Conservation (phyloP, 805 yeast genomes). For the Kodamaea jinghongensis region DNA sequence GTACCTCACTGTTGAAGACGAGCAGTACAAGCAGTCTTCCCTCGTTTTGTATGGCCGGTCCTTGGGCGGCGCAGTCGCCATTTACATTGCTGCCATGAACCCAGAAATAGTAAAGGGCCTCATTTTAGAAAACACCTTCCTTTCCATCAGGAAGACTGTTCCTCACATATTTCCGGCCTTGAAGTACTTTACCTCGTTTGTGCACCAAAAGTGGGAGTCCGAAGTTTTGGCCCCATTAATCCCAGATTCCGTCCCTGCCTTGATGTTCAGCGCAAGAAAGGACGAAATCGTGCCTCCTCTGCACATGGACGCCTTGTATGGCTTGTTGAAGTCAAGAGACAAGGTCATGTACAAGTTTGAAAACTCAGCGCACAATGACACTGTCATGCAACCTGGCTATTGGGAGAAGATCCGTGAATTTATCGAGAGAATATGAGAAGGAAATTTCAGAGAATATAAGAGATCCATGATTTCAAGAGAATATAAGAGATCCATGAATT, state of each 20-base stretch:
- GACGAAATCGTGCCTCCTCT: conserved; percentile 93
- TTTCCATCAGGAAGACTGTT: conserved; percentile 67
- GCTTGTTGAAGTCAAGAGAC: conserved; percentile 45
- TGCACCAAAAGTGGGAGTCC: conserved; percentile 83
- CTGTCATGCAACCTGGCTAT: conserved; percentile 69
- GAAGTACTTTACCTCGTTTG: conserved; percentile 52
- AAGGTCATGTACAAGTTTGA: conserved; percentile 57
- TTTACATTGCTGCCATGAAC: conserved; percentile 68
- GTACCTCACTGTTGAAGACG: conserved; percentile 50
- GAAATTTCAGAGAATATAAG: neutral
- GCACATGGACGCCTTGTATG: conserved; percentile 67
- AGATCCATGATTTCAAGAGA: conserved; percentile 1
- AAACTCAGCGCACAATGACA: conserved; percentile 77
- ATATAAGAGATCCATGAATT: too few relatives aligned
- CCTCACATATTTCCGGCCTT: conserved; percentile 73
- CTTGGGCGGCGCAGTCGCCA: conserved; percentile 92
- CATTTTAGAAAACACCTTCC: conserved; percentile 83
- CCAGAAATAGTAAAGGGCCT: conserved; percentile 55
- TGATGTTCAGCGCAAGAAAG: conserved; percentile 66
- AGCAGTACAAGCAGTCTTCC: conserved; percentile 49
- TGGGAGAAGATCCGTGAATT: conserved; percentile 70
- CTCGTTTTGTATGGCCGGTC: conserved; percentile 82
- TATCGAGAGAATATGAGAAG: conserved; percentile 35
- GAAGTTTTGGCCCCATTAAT: conserved; percentile 55
- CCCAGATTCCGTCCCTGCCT: conserved; percentile 56